Evolutionary conservation across 1,139 yeast genomes (phyloP), one percentile per base, ranked within the genome.

Genomic region (Meyerozyma elateridarum): DNA sequence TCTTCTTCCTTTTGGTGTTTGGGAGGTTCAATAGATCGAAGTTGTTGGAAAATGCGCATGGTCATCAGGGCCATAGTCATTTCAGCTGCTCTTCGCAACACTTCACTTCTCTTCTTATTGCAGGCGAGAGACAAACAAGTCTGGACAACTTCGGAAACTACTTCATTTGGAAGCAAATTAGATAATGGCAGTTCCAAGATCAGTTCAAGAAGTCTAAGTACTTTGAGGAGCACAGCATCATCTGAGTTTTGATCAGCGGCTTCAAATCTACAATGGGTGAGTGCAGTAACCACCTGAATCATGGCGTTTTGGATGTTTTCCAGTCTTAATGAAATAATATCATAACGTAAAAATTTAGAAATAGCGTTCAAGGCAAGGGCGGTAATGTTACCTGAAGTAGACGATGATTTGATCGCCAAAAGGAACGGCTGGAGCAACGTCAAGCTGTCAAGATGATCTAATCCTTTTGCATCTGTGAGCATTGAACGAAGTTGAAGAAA

Each of bases 181-280:
- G 89, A 82, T 29, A 81, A 65, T 1, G 72, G 70, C n/a, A 91
- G 77, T 12, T 69, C 66, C 19, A 88, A 72, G 20, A 89, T 70
- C 25, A 67, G 61, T 46, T 87, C 93, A 53, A 91, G 67, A 24
- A 91, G 63, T 28, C 83, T 66, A 43, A 93, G 71, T 15, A 93
- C 94, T 49, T 85, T 85, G 33, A 89, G 67, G 33, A 93, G 63
- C 4, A 93, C 93, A 0, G 95, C 85, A 51, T 93, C 98, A 57
- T 93, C 98, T 25, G 89, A 82, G 26, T 82, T 76, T 52, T 88
- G 95, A 51, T 89, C 96, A 0, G 94, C 85, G 2, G 96, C 96
- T 60, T 91, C 97, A 53, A 91, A 93, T 22, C 96, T 76, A 56
- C 98, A 91, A 51, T 88, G 96, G 0, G 97, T 85, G 37, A 93